These are phyloP conservation scores for Elsinoe fawcettii DNA, from an alignment of 2,329 filamentous ascomycete genomes.

Conservation along the genomic window DNA sequence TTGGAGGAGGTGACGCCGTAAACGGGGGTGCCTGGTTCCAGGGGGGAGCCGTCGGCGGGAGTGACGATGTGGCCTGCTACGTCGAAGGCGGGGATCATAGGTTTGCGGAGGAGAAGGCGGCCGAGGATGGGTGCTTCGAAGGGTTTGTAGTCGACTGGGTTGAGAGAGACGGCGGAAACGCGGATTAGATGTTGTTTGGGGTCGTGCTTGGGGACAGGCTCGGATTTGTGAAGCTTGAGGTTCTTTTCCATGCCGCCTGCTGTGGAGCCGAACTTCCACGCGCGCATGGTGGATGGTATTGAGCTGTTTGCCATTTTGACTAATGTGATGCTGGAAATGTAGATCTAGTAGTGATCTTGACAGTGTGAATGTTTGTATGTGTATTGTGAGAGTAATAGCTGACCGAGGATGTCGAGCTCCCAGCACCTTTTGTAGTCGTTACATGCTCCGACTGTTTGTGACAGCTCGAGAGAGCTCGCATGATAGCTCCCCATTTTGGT, in stretches of 20 bases:
- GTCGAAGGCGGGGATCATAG: slow-evolving; percentile 45
- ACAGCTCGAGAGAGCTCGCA: too few species aligned
- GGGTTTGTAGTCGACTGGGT: slow-evolving; percentile 57
- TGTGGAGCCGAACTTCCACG: slow-evolving; percentile 49
- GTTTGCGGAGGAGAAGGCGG: slow-evolving; percentile 31
- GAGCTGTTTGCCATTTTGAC: slow-evolving; percentile 32
- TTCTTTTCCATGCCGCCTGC: slow-evolving; percentile 46
- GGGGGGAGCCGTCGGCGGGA: slow-evolving; percentile 29
- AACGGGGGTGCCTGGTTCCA: slow-evolving; percentile 33
- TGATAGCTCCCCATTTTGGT: too few species aligned
- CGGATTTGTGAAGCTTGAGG: slow-evolving; percentile 39
- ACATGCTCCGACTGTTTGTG: too few species aligned
- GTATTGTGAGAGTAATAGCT: too few species aligned
- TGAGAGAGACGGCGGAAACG: slow-evolving; percentile 48
- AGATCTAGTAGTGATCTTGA: too few species aligned
- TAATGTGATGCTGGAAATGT: background rate
- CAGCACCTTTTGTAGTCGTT: too few species aligned
- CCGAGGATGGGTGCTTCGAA: slow-evolving; percentile 43
- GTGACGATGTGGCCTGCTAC: slow-evolving; percentile 44
- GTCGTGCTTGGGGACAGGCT: slow-evolving; percentile 33
- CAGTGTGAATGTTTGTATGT: too few species aligned
- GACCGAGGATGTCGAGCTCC: too few species aligned
- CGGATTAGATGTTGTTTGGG: slow-evolving; percentile 47
- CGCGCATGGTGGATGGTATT: slow-evolving; percentile 43
- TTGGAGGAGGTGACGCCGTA: slow-evolving; percentile 34